Evolutionary conservation across 176 grass and related monocot species (phyloP), one percentile per base, ranked within the genome.

Genomic region (Pontederia paniculata): DNA sequence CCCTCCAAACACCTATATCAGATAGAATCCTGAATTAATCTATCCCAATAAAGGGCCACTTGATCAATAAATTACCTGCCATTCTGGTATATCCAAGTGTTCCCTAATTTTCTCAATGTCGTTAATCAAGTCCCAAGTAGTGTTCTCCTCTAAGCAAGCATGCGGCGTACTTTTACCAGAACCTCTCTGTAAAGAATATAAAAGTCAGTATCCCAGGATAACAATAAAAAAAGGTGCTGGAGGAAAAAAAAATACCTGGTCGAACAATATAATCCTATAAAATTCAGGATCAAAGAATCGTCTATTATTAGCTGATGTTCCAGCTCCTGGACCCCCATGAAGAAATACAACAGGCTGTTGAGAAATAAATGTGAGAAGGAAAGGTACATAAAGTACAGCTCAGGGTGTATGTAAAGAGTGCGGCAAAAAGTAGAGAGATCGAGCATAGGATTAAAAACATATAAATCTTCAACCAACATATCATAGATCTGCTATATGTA

Each of bases 71-170:
- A 2, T 77, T 71, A 68, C 94, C 87, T 88, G 87, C 94, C 87
- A 98, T 63, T 98, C 87, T 17, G 87, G 73, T 44, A 98, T 91
- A 5, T 69, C 80, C 17, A 98, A 80, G 75, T 98, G 83, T 21
- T 82, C 65, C 70, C 93, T 82, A 28, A 98, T 83, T 68, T 88
- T 98, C 58, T 88, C 93, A 23, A 88, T 88, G 81, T 98, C 93
- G 47, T 79, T 66, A 18, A 98, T 75, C 60, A 98, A 65, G 73
- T 98, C 93, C 83, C 86, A 98, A 31, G 93, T 98, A n/a, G 86
- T 88, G 79, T 98, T 98, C 53, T 84, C 62, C 51, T 84, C 80
- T 74, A 98, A 70, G 60, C 93, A 98, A 10, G 93, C 93, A 70
- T 84, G 93, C 9, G 93, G 93, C 5, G 70, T 98, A 66, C 93